These are phyloP conservation scores for Striga asiatica DNA, from an alignment of 257 asterid genomes.

Conservation along the genomic window DNA sequence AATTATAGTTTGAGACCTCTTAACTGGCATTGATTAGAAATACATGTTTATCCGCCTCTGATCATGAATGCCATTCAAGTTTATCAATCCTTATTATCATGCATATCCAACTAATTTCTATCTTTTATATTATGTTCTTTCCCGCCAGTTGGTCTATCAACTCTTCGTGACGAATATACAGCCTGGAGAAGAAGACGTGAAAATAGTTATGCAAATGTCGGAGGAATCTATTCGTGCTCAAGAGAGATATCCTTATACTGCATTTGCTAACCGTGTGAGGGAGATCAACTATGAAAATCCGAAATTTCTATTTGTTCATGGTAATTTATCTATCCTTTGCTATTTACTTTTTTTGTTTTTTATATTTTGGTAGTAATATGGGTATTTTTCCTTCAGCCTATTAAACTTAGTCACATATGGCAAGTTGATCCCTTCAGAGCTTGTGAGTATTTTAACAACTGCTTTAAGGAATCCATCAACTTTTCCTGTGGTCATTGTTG, in stretches of 20 bases:
- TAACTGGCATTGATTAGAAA: too few species aligned
- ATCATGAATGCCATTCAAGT: too few species aligned
- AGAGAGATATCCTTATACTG: too few species aligned
- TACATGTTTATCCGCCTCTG: too few species aligned
- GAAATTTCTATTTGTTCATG: slow-evolving; percentile 83
- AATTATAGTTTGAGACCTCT: too few species aligned
- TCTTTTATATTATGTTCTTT: slow-evolving; percentile 12
- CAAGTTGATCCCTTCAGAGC: slow-evolving; percentile 78
- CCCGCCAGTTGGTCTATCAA: slow-evolving; percentile 76
- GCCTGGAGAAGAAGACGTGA: too few species aligned
- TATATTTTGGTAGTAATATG: neutral
- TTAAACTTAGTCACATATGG: slow-evolving; percentile 47
- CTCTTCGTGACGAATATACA: slow-evolving; percentile 75
- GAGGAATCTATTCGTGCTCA: too few species aligned
- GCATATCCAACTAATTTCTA: too few species aligned
- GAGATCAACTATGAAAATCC: slow-evolving; percentile 93
- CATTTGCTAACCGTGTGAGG: too few species aligned
- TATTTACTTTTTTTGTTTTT: too few species aligned
- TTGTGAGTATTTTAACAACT: slow-evolving; percentile 66
- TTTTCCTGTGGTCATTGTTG: slow-evolving; percentile 77
- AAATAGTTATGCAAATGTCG: slow-evolving; percentile 91
- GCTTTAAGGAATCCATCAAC: slow-evolving; percentile 88
- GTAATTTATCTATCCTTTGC: slow-evolving; percentile 35
- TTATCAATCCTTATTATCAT: too few species aligned
- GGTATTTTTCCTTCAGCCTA: slow-evolving; percentile 47